Percentiles rank a stretch among this genome's conserved stretches.
Conservation (phyloP, 2,329 filamentous ascomycete species). For the Trichoderma endophyticum region DNA sequence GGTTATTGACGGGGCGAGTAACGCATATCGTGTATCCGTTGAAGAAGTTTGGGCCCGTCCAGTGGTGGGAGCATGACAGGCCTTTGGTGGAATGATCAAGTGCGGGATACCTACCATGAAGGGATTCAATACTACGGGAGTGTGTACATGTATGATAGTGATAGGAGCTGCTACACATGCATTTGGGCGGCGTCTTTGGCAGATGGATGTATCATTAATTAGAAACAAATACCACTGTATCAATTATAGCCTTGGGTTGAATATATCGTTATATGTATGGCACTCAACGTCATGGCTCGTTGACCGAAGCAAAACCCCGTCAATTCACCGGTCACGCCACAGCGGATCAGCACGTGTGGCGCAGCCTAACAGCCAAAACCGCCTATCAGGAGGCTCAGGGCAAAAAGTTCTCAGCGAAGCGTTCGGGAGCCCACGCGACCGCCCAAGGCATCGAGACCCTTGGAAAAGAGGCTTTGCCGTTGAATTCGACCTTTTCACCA, state of each 20-base stretch:
- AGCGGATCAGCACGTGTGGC: slow-evolving; percentile 12
- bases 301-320: neutral
- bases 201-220: neutral
- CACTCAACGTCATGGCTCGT: neutral
- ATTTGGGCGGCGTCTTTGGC: slow-evolving; percentile 2
- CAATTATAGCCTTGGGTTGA: neutral
- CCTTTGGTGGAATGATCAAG: slow-evolving; percentile 23
- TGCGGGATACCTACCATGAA: neutral
- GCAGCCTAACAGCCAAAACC: neutral
- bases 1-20: slow-evolving; percentile 71
- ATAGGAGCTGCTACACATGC: neutral
- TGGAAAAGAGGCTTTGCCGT: neutral
- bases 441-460: slow-evolving; percentile 9
- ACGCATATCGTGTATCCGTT: slow-evolving; percentile 70
- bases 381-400: slow-evolving; percentile 9
- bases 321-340: slow-evolving; percentile 9
- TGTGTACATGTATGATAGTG: slow-evolving; percentile 5
- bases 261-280: neutral
- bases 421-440: slow-evolving; percentile 9
- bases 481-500: neutral
- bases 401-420: slow-evolving; percentile 12
- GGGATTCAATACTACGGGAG: neutral
- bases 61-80: slow-evolving; percentile 53
- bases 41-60: slow-evolving; percentile 54
- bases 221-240: neutral